phyloP scores from a whole-genome alignment of 2,329 filamentous ascomycete species.

The Fusarium odoratissimum region DNA sequence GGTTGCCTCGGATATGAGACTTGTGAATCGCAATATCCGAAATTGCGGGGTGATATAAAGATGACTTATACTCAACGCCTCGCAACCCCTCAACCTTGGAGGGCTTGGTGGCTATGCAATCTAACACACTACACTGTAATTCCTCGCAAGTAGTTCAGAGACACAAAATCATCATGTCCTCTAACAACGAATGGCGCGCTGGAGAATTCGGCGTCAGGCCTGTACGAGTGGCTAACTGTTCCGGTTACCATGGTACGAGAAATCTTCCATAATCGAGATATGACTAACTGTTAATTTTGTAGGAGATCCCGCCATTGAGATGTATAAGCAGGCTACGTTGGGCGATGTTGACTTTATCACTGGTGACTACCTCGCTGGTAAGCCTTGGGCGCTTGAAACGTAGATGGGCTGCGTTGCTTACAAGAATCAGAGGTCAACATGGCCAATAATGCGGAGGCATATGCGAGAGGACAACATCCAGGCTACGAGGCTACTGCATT shows the following conservation, averaged over 20 bases:
- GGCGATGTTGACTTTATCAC: background rate
- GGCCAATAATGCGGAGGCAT: background rate
- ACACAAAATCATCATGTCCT: background rate
- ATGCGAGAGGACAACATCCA: background rate
- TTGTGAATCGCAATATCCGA: background rate
- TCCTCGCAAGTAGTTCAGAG: background rate
- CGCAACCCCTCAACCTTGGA: background rate
- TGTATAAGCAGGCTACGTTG: background rate
- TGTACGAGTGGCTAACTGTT: background rate
- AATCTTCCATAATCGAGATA: background rate
- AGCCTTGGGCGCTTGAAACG: background rate
- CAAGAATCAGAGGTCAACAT: background rate
- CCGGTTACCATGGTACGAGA: background rate
- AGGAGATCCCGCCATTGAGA: background rate
- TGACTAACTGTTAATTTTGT: background rate
- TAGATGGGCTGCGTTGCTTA: background rate
- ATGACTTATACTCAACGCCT: background rate
- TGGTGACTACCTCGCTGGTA: background rate
- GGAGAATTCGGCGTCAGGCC: background rate
- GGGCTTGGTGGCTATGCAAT: background rate
- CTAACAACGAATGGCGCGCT: background rate
- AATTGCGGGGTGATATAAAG: background rate
- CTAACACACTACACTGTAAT: too few relatives aligned
- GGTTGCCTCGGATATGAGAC: background rate
- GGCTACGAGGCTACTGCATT: background rate